A percentile compares a stretch with the other conserved stretches of the same genome.
Conservation (phyloP, 2,329 filamentous ascomycete genomes). For the Colletotrichum plurivorum region DNA sequence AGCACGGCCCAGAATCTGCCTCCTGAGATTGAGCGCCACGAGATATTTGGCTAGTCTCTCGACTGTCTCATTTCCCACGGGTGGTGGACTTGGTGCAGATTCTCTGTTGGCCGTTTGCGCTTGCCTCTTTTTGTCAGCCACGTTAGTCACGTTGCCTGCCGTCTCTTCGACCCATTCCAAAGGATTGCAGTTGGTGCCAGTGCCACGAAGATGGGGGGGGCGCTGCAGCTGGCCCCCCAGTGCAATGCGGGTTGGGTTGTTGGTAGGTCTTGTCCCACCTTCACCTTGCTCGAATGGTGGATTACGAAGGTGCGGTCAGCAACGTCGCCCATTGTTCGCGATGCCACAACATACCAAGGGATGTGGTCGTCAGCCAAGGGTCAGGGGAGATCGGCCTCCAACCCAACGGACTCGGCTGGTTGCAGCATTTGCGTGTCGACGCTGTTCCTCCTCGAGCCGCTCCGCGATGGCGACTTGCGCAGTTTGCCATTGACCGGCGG, state of each 20-base stretch:
- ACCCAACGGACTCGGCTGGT: conserved; percentile 42
- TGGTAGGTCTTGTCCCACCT: too few relatives aligned
- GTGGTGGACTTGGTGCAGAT: conserved; percentile 6
- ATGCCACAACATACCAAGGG: background rate
- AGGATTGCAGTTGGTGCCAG: too few relatives aligned
- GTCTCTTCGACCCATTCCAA: background rate
- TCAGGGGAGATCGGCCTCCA: background rate
- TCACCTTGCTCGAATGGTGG: too few relatives aligned
- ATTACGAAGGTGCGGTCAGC: background rate
- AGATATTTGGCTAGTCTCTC: conserved; percentile 25
- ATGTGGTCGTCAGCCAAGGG: background rate
- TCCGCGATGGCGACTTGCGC: conserved; percentile 46
- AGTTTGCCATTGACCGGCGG: conserved; percentile 41
- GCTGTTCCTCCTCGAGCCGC: conserved; percentile 46
- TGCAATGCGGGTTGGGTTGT: too few relatives aligned
- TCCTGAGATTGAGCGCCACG: conserved; percentile 16
- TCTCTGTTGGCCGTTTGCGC: conserved; percentile 22
- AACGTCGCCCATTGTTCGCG: background rate
- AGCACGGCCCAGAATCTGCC: conserved; percentile 23
- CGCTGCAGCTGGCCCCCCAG: too few relatives aligned
- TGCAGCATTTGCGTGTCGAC: too few relatives aligned
- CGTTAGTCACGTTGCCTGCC: conserved; percentile 23
- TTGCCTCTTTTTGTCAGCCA: conserved; percentile 28
- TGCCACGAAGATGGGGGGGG: too few relatives aligned
- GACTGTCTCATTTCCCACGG: conserved; percentile 34